Conservation (phyloP, 2,329 filamentous ascomycete genomes). For the Bisporella sp. region DNA sequence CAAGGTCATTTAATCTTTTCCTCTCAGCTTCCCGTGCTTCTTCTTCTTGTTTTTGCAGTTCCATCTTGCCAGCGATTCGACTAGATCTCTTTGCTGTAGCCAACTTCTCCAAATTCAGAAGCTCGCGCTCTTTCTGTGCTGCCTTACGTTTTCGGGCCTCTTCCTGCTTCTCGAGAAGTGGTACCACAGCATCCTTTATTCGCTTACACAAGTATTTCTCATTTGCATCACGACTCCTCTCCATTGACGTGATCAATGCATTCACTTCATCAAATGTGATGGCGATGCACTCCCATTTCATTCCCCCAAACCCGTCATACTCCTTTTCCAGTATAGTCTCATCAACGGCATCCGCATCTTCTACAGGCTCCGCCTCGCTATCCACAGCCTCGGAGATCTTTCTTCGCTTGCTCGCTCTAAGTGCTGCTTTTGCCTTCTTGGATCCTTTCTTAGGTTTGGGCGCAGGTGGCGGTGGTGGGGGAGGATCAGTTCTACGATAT, state of each 20-base stretch:
- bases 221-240: constrained; percentile 73
- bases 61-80: constrained; percentile 73
- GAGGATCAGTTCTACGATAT: constrained; percentile 78
- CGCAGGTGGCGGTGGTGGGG: constrained; percentile 46
- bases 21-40: constrained; percentile 63
- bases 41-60: constrained; percentile 70
- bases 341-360: constrained; percentile 32
- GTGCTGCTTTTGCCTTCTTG: constrained; percentile 56
- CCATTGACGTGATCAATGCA: constrained; percentile 61
- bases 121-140: constrained; percentile 64
- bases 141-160: constrained; percentile 68
- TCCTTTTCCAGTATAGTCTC: constrained; percentile 33
- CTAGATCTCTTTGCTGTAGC: constrained; percentile 93
- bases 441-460: constrained; percentile 58
- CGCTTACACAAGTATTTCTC: constrained; percentile 71
- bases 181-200: constrained; percentile 72
- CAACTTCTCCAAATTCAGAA: constrained; percentile 76
- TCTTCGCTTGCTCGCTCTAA: constrained; percentile 66
- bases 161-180: constrained; percentile 74
- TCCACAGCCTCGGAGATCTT: constrained; percentile 44
- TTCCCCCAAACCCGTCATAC: constrained; percentile 64
- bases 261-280: constrained; percentile 74
- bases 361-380: constrained; percentile 32
- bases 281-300: constrained; percentile 87
- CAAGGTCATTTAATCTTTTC: constrained; percentile 57